A percentile compares a stretch with the other conserved stretches of the same genome.
Evolutionary conservation across 331 rosid genomes (phyloP).

Genomic region (Quercus lobata): DNA sequence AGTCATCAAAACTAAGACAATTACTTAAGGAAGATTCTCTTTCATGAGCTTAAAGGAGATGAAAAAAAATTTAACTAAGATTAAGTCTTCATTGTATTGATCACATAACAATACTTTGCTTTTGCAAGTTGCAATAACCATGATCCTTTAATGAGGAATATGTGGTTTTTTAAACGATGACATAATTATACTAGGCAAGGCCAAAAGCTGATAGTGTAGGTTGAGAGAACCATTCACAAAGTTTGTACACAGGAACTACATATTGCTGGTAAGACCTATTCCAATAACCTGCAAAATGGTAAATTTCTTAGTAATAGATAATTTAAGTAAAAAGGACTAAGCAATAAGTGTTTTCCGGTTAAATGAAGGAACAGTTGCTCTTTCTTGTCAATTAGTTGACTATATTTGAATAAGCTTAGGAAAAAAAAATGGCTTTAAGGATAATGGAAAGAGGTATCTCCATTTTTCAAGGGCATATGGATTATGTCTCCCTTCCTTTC

Average conservation of each 20-base stretch:
- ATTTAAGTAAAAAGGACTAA: slow-evolving; percentile 1
- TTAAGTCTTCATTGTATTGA: not conserved
- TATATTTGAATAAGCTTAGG: slow-evolving; percentile 36
- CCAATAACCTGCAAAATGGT: not conserved
- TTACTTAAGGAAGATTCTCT: not conserved
- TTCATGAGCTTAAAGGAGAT: slow-evolving; percentile 3
- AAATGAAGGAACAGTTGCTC: slow-evolving; percentile 23
- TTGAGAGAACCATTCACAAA: not conserved
- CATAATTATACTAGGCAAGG: not conserved
- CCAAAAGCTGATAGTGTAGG: not conserved
- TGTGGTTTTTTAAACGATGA: not conserved
- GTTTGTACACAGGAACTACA: not conserved
- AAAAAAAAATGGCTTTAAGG: slow-evolving; percentile 40
- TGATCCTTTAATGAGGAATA: not conserved
- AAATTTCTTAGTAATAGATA: not conserved
- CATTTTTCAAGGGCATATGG: slow-evolving; percentile 61
- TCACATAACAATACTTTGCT: not conserved
- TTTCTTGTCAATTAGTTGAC: slow-evolving; percentile 73
- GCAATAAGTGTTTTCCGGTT: slow-evolving; percentile 15
- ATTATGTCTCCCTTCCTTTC: slow-evolving; percentile 72
- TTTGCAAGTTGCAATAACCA: not conserved
- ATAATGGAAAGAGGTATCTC: slow-evolving; percentile 48
- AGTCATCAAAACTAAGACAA: slow-evolving; percentile 18
- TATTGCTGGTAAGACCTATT: not conserved
- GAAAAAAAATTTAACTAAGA: not conserved